Evolutionary conservation across 768 basidiomycete genomes (phyloP), one percentile per base, ranked within the genome.

Genomic region (Leccinum longicurvipes): DNA sequence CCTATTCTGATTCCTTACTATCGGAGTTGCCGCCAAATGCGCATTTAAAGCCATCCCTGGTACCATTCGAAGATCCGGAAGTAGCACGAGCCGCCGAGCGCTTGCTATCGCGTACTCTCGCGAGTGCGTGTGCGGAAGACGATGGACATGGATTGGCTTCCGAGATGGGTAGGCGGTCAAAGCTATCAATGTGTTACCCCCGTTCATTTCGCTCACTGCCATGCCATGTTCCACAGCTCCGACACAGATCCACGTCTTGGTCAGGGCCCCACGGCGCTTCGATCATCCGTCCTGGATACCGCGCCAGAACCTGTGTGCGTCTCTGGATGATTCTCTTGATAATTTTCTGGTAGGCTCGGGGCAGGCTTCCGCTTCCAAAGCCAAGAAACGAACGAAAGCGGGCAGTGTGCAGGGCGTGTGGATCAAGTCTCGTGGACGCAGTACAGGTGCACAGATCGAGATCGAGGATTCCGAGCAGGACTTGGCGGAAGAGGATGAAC

Each of bases 191-290:
- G 3, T 19, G 4, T 36, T 34, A 12, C 14, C 41, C 8, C 34
- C 3, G 8, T 10, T 19, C 12, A n/a, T 39, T 12, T 48, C 12
- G 25, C 47, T 67, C 4, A 63, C 21, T n/a, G 7, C 15, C 21
- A 34, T 15, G 15, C 10, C 23, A 36, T 17, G 17, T 11, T 10
- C 10, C n/a, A 39, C 36, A 80, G 79, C 74, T 9, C 74, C 80
- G 8, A 80, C 80, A 0, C 78, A 79, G 41, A 78, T 72, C 1
- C 79, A 81, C 27, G 60, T 81, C 46, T 66, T 78, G 11, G 70
- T 81, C 21, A 76, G 76, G 45, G 79, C 79, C 0, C 79, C 79
- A 1, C 69, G 80, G 6, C 70, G 78, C 14, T 80, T 81, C 60
- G 58, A 62, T 8, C 79, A 81, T 53, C 74, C 79, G 3, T 68